phyloP scores from a whole-genome alignment of 228 moss, liverwort and hornwort genomes.

The Sphagnum magellanicum region DNA sequence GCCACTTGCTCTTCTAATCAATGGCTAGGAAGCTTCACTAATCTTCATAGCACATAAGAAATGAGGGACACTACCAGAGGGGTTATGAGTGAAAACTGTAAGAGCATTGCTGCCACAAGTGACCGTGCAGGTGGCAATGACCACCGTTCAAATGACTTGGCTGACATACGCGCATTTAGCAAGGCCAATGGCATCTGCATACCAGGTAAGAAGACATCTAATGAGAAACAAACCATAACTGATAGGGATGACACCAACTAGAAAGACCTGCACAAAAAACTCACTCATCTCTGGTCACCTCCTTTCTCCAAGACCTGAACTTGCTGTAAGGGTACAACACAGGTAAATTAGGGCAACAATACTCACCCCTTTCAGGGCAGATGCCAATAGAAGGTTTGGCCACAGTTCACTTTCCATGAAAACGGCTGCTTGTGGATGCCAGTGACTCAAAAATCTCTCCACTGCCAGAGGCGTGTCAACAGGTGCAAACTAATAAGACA shows the following conservation, averaged over 20 bases:
- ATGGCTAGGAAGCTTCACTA: neutral
- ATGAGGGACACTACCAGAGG: constrained; percentile 49
- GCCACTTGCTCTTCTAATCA: too few species aligned
- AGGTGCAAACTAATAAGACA: constrained; percentile 67
- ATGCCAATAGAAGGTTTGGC: constrained; percentile 72
- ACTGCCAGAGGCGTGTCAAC: constrained; percentile 76
- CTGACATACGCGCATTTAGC: constrained; percentile 84
- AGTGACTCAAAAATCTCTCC: constrained; percentile 63
- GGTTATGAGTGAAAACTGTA: constrained; percentile 65
- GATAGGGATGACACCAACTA: too few species aligned
- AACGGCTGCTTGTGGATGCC: constrained; percentile 80
- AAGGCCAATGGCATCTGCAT: constrained; percentile 73
- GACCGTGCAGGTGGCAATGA: constrained; percentile 36
- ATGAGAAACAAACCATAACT: neutral
- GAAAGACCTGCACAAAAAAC: neutral
- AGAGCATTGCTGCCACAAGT: constrained; percentile 56
- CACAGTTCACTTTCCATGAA: constrained; percentile 97
- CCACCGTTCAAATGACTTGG: constrained; percentile 75
- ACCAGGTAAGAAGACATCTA: neutral
- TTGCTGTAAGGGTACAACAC: neutral
- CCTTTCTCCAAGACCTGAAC: neutral
- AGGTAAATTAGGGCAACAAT: neutral
- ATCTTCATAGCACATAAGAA: neutral
- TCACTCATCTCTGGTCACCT: too few species aligned
- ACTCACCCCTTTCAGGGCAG: constrained; percentile 62